Evolutionary conservation across 257 asterid genomes (phyloP).

Genomic region (Solanum chmielewskii): DNA sequence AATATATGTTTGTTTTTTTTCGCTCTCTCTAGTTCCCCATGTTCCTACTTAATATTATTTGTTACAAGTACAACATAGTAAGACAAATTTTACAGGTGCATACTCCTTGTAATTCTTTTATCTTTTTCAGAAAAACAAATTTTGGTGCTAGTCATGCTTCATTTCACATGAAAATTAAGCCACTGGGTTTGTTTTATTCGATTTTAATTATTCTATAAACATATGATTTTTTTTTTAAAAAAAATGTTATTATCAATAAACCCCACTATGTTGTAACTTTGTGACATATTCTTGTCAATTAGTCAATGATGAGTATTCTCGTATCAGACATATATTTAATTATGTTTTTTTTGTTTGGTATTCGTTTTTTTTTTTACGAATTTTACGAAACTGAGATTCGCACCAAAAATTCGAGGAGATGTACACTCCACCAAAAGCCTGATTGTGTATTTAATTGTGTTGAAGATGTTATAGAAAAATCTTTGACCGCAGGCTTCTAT

Average conservation of each 20-base stretch:
- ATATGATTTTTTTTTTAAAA: neutral
- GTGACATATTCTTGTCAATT: neutral
- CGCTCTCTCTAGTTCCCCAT: neutral
- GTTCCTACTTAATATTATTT: neutral
- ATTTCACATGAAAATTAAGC: neutral
- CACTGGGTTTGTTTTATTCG: neutral
- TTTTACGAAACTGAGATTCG: no score
- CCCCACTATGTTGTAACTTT: neutral
- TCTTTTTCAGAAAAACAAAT: neutral
- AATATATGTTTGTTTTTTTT: neutral
- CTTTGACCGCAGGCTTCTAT: neutral
- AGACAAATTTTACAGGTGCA: neutral
- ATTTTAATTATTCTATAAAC: neutral
- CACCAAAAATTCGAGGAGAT: fast-evolving
- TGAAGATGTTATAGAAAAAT: neutral
- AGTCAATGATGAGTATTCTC: neutral
- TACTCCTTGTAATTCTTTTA: neutral
- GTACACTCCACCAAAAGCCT: neutral
- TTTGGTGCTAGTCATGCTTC: neutral
- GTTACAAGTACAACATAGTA: neutral
- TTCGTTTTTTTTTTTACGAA: no score
- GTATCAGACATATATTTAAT: no score
- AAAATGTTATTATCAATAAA: neutral
- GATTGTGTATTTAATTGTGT: neutral
- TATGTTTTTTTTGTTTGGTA: no score